Conservation (phyloP, 495 filamentous ascomycete species). For the Aspergillus ostianus region DNA sequence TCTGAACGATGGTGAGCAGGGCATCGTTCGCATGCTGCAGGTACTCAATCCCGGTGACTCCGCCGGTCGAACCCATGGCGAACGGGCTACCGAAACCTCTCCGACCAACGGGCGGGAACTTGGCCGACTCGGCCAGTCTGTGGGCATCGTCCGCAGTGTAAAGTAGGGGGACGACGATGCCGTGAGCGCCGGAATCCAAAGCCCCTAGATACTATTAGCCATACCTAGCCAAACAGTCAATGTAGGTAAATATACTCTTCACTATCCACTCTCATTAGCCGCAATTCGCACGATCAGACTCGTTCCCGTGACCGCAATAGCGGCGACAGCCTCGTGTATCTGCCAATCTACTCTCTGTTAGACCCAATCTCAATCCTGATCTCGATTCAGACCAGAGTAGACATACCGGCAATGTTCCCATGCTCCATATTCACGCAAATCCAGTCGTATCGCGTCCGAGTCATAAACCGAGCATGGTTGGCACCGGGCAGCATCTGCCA, state of each 20-base stretch:
- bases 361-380: neutral
- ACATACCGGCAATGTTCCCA: neutral
- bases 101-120: conserved; percentile 24
- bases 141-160: conserved; percentile 62
- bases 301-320: conserved; percentile 62
- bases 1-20: conserved; percentile 75
- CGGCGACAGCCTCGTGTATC: conserved; percentile 71
- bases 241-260: neutral
- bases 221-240: conserved; percentile 51
- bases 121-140: conserved; percentile 53
- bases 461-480: neutral
- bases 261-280: neutral
- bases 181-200: conserved; percentile 56
- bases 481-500: neutral
- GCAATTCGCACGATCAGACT: neutral
- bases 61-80: conserved; percentile 17
- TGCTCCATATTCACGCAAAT: neutral
- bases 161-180: conserved; percentile 62
- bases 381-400: neutral
- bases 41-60: conserved; percentile 43
- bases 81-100: conserved; percentile 29
- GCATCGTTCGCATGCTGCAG: conserved; percentile 71
- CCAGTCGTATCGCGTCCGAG: neutral
- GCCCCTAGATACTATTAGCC: conserved; percentile 45
- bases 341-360: neutral